Evolutionary conservation across 2,329 filamentous ascomycete species (phyloP), one percentile per base, ranked within the genome.

Genomic region (Aspergillus awamori): DNA sequence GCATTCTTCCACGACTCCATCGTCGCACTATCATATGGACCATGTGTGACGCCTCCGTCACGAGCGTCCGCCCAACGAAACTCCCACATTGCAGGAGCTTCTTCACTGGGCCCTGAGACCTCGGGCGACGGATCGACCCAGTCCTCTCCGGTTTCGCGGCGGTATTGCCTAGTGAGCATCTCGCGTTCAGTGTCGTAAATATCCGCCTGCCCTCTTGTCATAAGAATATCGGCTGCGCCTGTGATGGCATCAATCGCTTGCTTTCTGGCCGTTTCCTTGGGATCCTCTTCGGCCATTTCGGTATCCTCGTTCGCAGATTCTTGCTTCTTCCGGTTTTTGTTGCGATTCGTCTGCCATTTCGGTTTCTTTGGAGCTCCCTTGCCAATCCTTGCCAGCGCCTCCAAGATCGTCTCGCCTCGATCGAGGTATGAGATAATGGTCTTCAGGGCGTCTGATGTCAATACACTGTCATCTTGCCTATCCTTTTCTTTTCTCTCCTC

Each of bases 1-100:
- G 92, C 92, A 64, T 91, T 87, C 67, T 90, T 87, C 95, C 95
- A 99, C 2, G 91, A 90, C 69, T 88, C 86, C 95, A 99, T 98
- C 39, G 89, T 94, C 5, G 83, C 76, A 7, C 84, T 86, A 72
- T 97, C 92, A 75, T 93, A 99, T 0, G 95, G 94, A 0, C 95
- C 95, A 76, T 99, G 92, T 60, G 86, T 85, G 52, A 86, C 84
- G 10, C 86, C 91, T 28, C 87, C 90, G 71, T 97, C 94, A 43
- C 93, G 84, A 17, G 91, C 92, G 74, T 97, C 93, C 41, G 87
- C 89, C 95, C 95, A 99, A 61, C 92, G 86, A 75, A 92, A 99
- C 76, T 98, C 91, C 93, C 94, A 99, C 82, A 86, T 85, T 38
- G 79, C 78, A 1, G 69, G 62, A 26, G 45, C 62, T 69, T 79